Percentiles rank a stretch among this genome's conserved stretches.
These are phyloP conservation scores for Diaporthe sp. DNA, from an alignment of 2,329 filamentous ascomycete genomes.

Conservation along the genomic window DNA sequence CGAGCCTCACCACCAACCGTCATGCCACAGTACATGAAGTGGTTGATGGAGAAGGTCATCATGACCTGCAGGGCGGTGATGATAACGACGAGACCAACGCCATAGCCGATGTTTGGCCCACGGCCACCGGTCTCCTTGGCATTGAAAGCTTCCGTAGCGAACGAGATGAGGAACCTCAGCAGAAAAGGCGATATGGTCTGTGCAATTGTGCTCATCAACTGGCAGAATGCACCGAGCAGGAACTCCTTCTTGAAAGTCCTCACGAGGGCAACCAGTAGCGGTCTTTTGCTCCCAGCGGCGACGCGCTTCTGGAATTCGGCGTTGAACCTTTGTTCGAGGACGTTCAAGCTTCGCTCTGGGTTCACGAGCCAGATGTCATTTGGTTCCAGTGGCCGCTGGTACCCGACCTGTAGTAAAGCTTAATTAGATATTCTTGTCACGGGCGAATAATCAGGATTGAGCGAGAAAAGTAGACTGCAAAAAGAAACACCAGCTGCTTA, in stretches of 20 bases:
- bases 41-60: conserved; percentile 85
- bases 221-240: conserved; percentile 82
- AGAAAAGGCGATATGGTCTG: conserved; percentile 89
- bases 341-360: conserved; percentile 79
- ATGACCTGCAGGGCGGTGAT: conserved; percentile 88
- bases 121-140: conserved; percentile 66
- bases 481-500: not conserved
- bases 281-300: conserved; percentile 76
- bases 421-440: not conserved
- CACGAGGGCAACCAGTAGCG: conserved; percentile 84
- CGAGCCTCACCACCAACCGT: conserved; percentile 88
- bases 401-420: conserved; percentile 70
- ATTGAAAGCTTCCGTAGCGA: conserved; percentile 83
- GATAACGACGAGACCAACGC: conserved; percentile 86
- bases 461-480: not conserved
- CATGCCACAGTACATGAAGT: conserved; percentile 95
- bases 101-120: conserved; percentile 77
- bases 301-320: conserved; percentile 77
- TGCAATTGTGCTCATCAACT: conserved; percentile 77
- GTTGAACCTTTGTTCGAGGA: conserved; percentile 76
- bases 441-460: not conserved
- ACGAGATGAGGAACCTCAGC: conserved; percentile 87
- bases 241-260: conserved; percentile 91
- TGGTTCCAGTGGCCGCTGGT: conserved; percentile 84
- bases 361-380: conserved; percentile 94